These are phyloP conservation scores for Pleurotus tuoliensis DNA, from an alignment of 768 basidiomycete genomes.

Conservation along the genomic window DNA sequence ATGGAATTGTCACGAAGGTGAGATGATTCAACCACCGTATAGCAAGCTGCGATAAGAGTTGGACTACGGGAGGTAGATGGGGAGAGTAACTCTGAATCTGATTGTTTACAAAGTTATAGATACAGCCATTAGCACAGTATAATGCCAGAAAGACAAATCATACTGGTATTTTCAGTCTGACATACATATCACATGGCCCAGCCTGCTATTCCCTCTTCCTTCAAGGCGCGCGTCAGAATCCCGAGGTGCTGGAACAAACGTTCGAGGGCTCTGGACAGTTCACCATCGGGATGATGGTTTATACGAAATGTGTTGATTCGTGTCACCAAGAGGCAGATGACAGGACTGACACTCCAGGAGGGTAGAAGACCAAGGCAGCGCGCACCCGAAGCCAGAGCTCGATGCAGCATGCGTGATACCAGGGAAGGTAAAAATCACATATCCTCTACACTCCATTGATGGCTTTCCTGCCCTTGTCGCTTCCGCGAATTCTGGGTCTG, in stretches of 20 bases:
- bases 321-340: background rate
- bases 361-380: background rate
- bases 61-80: no score
- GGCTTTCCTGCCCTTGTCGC: slow-evolving; percentile 67
- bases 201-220: background rate
- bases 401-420: background rate
- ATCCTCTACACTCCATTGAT: slow-evolving; percentile 88
- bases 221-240: no score
- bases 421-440: slow-evolving; percentile 41
- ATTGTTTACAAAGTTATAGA: background rate
- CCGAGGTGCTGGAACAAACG: background rate
- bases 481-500: slow-evolving; percentile 76
- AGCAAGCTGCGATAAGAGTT: no score
- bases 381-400: background rate
- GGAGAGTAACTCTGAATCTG: no score
- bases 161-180: background rate
- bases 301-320: no score
- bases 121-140: background rate
- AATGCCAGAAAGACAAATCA: slow-evolving; percentile 1
- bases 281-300: background rate
- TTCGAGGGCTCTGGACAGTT: background rate
- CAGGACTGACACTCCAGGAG: background rate
- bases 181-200: background rate
- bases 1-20: no score
- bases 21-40: no score